Base-by-base conservation (phyloP, 495 filamentous ascomycete species). In the Aspergillus diversus region DNA sequence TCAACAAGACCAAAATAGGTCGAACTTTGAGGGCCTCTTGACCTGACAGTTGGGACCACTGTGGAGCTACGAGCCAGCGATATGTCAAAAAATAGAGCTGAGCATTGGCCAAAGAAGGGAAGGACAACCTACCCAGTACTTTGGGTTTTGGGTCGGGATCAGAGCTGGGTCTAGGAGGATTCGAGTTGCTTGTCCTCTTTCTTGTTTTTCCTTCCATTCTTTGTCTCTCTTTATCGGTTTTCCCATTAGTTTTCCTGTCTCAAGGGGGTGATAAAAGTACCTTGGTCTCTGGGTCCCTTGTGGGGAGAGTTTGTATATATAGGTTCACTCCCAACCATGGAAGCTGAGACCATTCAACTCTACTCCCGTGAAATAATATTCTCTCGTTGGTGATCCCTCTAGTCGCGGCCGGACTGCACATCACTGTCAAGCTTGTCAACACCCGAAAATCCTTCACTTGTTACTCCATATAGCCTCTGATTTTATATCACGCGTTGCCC, bases 11-110 rank as follows among this genome's bases (percentile, higher is more conserved):
- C 21, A 27, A 27, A 27, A 27, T 27, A 27, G 21, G 21, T 27
- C 21, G 21, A 27, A 27, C 21, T 27, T 21, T 50, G 11, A 8
- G 50, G 7, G 6, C 11, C 21, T 53, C 50, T n/a, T 33, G 50
- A 53, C 11, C 50, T 53, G 8, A 32, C 11, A 27, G 11, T 33
- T 34, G 51, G 27, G 51, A 54, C 27, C 7, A 11, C 51, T n/a
- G 4, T 33, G 27, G 51, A 54, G 27, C 31, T 34, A 32, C 13
- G 6, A 33, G 8, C 13, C 12, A 33, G 34, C 12, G 51, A 54
- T 34, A 54, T 34, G 51, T 54, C 51, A 32, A 54, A 54, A 54
- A 50, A 21, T 34, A 34, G 13, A 15, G 15, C 33, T n/a, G 15
- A 34, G 34, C 15, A 33, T 15, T 33, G 27, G 21, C 47, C 47